Evolutionary conservation across 106 monocot genomes (phyloP).

Genomic region (Gastrodia elata): DNA sequence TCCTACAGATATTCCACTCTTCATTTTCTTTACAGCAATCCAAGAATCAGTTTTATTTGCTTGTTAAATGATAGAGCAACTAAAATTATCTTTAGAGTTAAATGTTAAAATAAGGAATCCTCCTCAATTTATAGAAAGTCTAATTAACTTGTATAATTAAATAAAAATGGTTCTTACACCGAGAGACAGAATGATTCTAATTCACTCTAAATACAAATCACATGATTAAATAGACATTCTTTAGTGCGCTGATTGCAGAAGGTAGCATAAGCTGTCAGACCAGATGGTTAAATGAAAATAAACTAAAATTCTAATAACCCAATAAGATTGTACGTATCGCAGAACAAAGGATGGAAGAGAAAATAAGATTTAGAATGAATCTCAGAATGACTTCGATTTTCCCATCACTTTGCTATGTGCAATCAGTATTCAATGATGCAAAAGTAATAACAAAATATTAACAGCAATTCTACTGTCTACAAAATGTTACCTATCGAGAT

Average conservation of each 20-base stretch:
- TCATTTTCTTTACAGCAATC: too few species aligned
- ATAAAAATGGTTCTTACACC: background rate
- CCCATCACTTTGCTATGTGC: background rate
- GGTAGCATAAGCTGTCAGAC: background rate
- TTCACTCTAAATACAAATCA: background rate
- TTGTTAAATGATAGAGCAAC: too few species aligned
- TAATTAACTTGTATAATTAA: too few species aligned
- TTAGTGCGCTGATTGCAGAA: background rate
- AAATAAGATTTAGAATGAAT: background rate
- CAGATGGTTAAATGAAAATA: conserved; percentile 2
- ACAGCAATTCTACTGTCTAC: background rate
- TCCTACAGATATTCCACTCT: too few species aligned
- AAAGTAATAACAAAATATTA: background rate
- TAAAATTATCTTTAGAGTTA: too few species aligned
- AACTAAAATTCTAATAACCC: background rate
- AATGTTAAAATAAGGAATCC: too few species aligned
- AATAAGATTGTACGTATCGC: background rate
- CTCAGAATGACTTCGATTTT: background rate
- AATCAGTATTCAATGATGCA: background rate
- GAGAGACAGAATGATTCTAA: background rate
- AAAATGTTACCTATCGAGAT: conserved; percentile 69
- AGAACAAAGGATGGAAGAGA: background rate
- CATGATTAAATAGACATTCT: background rate
- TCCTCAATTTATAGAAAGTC: too few species aligned
- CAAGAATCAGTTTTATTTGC: too few species aligned